These are phyloP conservation scores for Mycena epipterygia DNA, from an alignment of 768 basidiomycete genomes.

Conservation along the genomic window DNA sequence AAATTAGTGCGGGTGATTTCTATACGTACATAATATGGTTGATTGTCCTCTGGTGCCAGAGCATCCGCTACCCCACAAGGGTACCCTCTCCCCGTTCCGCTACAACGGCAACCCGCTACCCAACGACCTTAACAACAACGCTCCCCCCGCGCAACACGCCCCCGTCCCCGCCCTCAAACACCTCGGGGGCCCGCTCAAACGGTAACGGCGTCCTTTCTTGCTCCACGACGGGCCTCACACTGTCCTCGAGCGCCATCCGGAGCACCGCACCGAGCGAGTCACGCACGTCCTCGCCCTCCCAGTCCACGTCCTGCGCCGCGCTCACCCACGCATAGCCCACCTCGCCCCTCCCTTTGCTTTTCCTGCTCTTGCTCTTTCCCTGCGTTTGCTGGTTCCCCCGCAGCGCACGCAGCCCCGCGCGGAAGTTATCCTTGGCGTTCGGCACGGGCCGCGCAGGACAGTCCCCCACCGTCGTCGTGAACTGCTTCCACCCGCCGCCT, in stretches of 20 bases:
- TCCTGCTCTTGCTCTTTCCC: slow-evolving; percentile 4
- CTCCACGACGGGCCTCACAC: slow-evolving; percentile 61
- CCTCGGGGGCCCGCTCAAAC: slow-evolving; percentile 68
- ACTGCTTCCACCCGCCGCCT: slow-evolving; percentile 61
- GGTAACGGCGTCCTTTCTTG: slow-evolving; percentile 55
- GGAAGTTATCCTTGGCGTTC: slow-evolving; percentile 79
- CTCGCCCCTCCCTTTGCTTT: slow-evolving; percentile 34
- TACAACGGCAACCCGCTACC: no score
- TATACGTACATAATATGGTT: not conserved
- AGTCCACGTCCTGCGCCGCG: slow-evolving; percentile 84
- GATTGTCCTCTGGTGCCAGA: not conserved
- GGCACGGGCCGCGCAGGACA: slow-evolving; percentile 74
- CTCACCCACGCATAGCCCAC: slow-evolving; percentile 90
- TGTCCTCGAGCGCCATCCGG: slow-evolving; percentile 56
- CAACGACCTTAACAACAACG: slow-evolving; percentile 31
- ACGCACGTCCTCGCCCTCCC: slow-evolving; percentile 83
- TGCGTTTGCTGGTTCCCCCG: slow-evolving; percentile 38
- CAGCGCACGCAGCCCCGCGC: slow-evolving; percentile 77
- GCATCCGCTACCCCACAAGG: not conserved
- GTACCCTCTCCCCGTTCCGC: no score
- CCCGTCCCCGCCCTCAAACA: slow-evolving; percentile 53
- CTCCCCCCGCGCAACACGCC: slow-evolving; percentile 28
- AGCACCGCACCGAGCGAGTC: slow-evolving; percentile 60
- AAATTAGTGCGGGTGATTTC: slow-evolving; percentile 9
- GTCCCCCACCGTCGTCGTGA: slow-evolving; percentile 88